Percentiles rank a stretch among this genome's conserved stretches.
phyloP scores from a whole-genome alignment of 257 asterid species.

The Solanum appendiculatum region DNA sequence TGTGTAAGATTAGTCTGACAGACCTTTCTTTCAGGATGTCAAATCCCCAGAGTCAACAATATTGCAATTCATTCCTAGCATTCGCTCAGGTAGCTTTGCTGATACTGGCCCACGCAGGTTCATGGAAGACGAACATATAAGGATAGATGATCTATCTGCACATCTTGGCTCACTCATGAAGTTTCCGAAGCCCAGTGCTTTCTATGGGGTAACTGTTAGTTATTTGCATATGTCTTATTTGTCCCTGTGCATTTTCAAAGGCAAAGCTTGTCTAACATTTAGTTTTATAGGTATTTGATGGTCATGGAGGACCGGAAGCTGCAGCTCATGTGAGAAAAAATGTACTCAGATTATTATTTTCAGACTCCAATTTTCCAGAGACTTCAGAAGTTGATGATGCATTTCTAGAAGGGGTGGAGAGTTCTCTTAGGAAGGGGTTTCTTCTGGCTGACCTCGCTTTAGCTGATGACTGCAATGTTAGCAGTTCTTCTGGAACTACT shows the following conservation, averaged over 20 bases:
- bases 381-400: conserved; percentile 32
- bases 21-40: conserved; percentile 24
- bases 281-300: conserved; percentile 53
- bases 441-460: conserved; percentile 56
- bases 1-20: not conserved
- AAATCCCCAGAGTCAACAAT: conserved; percentile 31
- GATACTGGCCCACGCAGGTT: conserved; percentile 67
- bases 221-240: not conserved
- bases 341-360: conserved; percentile 49
- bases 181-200: conserved; percentile 61
- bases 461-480: conserved; percentile 48
- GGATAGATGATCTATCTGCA: conserved; percentile 58
- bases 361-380: conserved; percentile 45
- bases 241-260: not conserved
- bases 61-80: conserved; percentile 35
- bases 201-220: conserved; percentile 53
- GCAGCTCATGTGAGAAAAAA: conserved; percentile 53
- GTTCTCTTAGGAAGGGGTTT: conserved; percentile 42
- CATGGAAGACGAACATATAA: conserved; percentile 87
- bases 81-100: conserved; percentile 70
- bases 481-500: conserved; percentile 62
- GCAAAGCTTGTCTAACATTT: not conserved
- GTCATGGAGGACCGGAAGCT: conserved; percentile 95
- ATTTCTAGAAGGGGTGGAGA: conserved; percentile 22
- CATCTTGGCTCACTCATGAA: conserved; percentile 47